A percentile compares a stretch with the other conserved stretches of the same genome.
phyloP scores from a whole-genome alignment of 73 alveolate species.

The Urostyla sp. region DNA sequence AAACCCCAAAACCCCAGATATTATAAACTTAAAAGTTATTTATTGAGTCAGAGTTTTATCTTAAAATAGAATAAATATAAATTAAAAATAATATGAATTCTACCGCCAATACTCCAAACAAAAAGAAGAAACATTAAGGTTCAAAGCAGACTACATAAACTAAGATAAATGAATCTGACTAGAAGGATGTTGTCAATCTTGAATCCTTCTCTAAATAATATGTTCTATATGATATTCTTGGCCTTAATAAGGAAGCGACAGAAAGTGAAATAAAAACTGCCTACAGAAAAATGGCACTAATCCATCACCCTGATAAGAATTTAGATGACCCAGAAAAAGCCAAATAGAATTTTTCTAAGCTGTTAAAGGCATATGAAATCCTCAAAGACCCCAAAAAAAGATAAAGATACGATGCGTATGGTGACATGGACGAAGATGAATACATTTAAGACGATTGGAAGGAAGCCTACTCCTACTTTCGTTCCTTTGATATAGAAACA shows the following conservation, averaged over 20 bases:
- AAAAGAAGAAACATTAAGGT: too few relatives aligned
- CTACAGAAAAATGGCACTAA: slow-evolving; percentile 78
- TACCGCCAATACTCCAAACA: too few relatives aligned
- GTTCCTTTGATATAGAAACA: slow-evolving; percentile 65
- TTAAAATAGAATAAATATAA: too few relatives aligned
- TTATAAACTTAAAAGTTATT: too few relatives aligned
- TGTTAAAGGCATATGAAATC: slow-evolving; percentile 86
- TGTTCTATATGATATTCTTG: slow-evolving; percentile 67
- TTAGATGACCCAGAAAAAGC: slow-evolving; percentile 83
- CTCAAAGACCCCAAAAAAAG: slow-evolving; percentile 78
- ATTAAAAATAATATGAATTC: too few relatives aligned
- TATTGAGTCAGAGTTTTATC: too few relatives aligned
- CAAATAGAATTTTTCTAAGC: slow-evolving; percentile 71
- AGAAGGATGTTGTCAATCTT: too few relatives aligned
- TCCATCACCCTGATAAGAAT: slow-evolving; percentile 95
- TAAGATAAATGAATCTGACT: too few relatives aligned
- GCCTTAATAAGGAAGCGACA: slow-evolving; percentile 66
- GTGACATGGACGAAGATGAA: slow-evolving; percentile 67
- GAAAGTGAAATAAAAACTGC: slow-evolving; percentile 85
- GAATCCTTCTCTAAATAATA: neutral
- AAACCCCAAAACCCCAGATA: too few relatives aligned
- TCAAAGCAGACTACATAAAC: too few relatives aligned
- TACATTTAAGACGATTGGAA: slow-evolving; percentile 65
- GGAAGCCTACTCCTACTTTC: slow-evolving; percentile 68
- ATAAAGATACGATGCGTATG: slow-evolving; percentile 84